Evolutionary conservation across 495 filamentous ascomycete genomes (phyloP), one percentile per base, ranked within the genome.

Genomic region (Penicillium pulvis): DNA sequence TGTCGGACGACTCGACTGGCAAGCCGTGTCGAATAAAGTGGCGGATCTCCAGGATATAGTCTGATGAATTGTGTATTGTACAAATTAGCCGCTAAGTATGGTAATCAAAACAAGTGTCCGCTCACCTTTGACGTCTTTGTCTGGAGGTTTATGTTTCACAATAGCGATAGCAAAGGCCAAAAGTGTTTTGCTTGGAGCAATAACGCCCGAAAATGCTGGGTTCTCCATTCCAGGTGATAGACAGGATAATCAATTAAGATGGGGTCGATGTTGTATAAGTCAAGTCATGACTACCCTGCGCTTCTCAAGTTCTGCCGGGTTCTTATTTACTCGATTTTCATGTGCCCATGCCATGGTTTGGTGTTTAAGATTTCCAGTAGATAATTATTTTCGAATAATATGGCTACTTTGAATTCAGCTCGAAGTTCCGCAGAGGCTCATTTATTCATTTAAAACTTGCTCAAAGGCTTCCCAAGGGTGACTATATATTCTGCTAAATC

Each of bases 101-200:
- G 20, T 2, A 26, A 47, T 47, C 44, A 26, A 10, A 17, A 1
- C 6, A 26, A 6, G 14, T 12, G 16, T n/a, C 42, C 17, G 19
- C 62, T 55, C 56, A 79, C 80, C 79, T 60, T 67, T 69, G 10
- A 76, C 70, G 33, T 67, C 57, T 16, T 70, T 41, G 30, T 56
- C 62, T 20, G 65, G 63, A 33, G 79, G 79, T 47, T 77, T 78
- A 8, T 68, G 64, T 53, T 79, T 82, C 45, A 76, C 71, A 42
- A 83, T 74, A 3, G 75, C 70, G 50, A 83, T 55, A 14, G 79
- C 79, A 28, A 83, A 69, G 7, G 78, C 75, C 54, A 81, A 30
- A 46, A 79, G 76, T 28, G 67, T 61, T 46, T 70, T 70, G 14
- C 69, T 58, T 17, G 77, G 49, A 20, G 31, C 11, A n/a, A 6